phyloP scores from a whole-genome alignment of 306 rosid species.

The Abrus pulchellus region DNA sequence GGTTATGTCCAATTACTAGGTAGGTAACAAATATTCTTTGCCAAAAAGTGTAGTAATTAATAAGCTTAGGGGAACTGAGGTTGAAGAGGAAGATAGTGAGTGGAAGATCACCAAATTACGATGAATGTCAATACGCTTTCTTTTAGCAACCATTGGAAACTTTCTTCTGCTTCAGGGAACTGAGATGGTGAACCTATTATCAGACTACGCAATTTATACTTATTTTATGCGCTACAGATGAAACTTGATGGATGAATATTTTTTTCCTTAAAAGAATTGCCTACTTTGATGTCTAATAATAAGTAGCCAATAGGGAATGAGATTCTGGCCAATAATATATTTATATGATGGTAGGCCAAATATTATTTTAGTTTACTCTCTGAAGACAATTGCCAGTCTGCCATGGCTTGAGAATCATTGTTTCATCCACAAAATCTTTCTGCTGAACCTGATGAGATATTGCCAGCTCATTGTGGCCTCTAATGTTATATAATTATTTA shows the following conservation, averaged over 20 bases:
- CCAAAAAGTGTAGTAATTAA: background rate
- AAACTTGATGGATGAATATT: conserved; percentile 5
- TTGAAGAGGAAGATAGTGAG: conserved; percentile 8
- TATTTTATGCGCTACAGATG: background rate
- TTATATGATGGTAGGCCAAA: background rate
- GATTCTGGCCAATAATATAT: background rate
- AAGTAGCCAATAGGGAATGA: conserved; percentile 18
- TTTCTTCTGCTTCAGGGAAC: conserved; percentile 5
- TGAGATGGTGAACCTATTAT: conserved; percentile 28
- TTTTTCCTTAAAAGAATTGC: conserved; percentile 5
- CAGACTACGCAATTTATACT: background rate
- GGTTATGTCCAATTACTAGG: background rate
- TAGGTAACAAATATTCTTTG: conserved; percentile 3
- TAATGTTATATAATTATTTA: conserved; percentile 12
- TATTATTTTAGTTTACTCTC: conserved; percentile 36
- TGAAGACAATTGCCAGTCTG: background rate
- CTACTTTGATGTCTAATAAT: conserved; percentile 3
- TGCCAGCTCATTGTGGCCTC: background rate
- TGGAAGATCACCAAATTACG: conserved; percentile 6
- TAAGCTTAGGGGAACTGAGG: background rate
- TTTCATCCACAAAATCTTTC: background rate
- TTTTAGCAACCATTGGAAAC: background rate
- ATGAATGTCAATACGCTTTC: background rate
- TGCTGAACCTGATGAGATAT: conserved; percentile 23
- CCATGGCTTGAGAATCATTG: conserved; percentile 34